Conservation (phyloP, 306 rosid genomes). For the Sechiopsis laciniata region DNA sequence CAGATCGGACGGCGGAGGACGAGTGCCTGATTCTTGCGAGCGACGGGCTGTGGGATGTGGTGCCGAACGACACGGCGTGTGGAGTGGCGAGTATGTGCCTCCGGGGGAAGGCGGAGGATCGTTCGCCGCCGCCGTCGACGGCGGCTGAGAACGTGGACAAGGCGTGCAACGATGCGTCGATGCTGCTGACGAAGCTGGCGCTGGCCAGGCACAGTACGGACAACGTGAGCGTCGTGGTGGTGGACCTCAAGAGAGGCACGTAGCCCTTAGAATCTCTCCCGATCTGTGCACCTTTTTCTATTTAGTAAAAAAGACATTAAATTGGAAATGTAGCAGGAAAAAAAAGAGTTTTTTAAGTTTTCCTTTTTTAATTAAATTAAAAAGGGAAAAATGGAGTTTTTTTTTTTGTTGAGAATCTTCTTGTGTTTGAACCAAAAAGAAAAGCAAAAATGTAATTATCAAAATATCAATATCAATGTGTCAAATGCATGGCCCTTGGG, state of each 20-base stretch:
- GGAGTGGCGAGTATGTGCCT: conserved; percentile 57
- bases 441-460: neutral
- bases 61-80: conserved; percentile 52
- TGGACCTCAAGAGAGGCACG: conserved; percentile 36
- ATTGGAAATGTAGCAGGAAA: neutral
- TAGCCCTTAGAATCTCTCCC: conserved; percentile 7
- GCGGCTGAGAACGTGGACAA: conserved; percentile 20
- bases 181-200: conserved; percentile 58
- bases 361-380: neutral
- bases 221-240: conserved; percentile 58
- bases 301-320: neutral
- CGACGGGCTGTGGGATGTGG: conserved; percentile 49
- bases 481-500: neutral
- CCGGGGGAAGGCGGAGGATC: conserved; percentile 24
- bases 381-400: neutral
- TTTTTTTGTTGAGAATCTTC: too few relatives aligned
- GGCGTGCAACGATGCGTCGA: conserved; percentile 47
- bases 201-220: conserved; percentile 51
- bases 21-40: too few relatives aligned
- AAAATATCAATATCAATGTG: neutral
- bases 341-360: neutral
- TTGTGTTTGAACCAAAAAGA: neutral
- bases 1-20: too few relatives aligned
- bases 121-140: neutral
- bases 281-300: neutral